Conservation (phyloP, 75 land plant species). For the Pinus tabuliformis region DNA sequence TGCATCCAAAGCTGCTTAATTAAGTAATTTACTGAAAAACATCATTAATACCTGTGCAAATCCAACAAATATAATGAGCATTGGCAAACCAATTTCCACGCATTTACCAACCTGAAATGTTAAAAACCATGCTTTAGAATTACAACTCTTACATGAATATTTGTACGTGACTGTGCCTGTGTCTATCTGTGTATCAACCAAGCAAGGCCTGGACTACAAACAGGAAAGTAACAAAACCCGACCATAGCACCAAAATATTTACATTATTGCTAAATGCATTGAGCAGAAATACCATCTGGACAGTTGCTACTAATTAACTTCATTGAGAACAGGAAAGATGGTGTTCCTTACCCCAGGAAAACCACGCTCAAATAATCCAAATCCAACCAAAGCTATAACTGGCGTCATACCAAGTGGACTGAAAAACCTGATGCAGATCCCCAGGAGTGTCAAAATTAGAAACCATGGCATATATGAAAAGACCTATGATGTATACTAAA, state of each 20-base stretch:
- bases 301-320: not conserved
- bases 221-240: not conserved
- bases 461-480: not conserved
- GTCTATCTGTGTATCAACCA: too few relatives aligned
- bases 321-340: not conserved
- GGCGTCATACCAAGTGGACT: conserved; percentile 87
- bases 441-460: not conserved
- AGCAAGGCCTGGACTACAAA: not conserved
- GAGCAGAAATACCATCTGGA: too few relatives aligned
- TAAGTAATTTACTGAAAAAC: not conserved
- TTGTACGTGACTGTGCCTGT: not conserved
- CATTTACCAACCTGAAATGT: conserved; percentile 31
- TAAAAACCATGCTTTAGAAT: not conserved
- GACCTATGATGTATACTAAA: not conserved
- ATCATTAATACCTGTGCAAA: conserved; percentile 35
- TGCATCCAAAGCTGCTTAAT: not conserved
- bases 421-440: conserved; percentile 57
- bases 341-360: conserved; percentile 67
- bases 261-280: not conserved
- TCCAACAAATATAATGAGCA: conserved; percentile 27
- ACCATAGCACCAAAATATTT: not conserved
- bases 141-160: not conserved
- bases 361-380: conserved; percentile 82
- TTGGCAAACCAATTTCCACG: conserved; percentile 41
- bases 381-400: conserved; percentile 64